These are phyloP conservation scores for Mortierella sp. DNA, from an alignment of 371 early-diverging fungal genomes.

Conservation along the genomic window DNA sequence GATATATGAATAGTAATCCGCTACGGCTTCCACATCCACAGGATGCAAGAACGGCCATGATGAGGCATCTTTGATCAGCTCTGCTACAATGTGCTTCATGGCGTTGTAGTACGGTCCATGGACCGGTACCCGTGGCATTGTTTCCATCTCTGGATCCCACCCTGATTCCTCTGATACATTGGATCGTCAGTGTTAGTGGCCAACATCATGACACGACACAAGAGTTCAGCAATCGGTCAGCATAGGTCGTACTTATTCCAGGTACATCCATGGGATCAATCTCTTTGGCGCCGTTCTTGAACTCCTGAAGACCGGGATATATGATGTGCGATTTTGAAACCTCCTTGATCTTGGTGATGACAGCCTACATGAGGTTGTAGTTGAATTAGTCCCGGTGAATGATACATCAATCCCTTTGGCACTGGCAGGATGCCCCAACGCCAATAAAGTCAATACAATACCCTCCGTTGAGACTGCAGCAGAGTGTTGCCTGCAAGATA, in stretches of 20 bases:
- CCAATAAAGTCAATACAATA: conserved; percentile 20
- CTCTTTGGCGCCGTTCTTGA: conserved; percentile 65
- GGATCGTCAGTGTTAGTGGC: too few species aligned
- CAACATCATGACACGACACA: too few species aligned
- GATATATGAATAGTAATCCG: conserved; percentile 97
- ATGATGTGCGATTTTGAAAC: conserved; percentile 79
- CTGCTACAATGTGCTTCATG: conserved; percentile 79
- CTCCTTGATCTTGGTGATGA: conserved; percentile 83
- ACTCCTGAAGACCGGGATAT: conserved; percentile 80
- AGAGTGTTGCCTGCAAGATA: conserved; percentile 68
- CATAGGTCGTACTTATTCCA: conserved; percentile 75
- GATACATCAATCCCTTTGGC: too few species aligned
- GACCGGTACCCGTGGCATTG: conserved; percentile 65
- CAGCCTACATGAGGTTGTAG: conserved; percentile 61
- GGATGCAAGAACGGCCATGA: conserved; percentile 99
- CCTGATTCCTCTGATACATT: conserved; percentile 80
- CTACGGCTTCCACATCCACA: conserved; percentile 92
- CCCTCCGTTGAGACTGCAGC: conserved; percentile 73
- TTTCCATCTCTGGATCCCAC: conserved; percentile 91
- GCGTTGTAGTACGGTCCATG: conserved; percentile 70
- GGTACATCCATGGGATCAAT: conserved; percentile 71
- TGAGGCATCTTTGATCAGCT: conserved; percentile 79
- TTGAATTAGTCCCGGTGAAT: background rate
- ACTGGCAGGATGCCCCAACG: too few species aligned
- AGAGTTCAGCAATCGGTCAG: too few species aligned